A percentile compares a stretch with the other conserved stretches of the same genome.
Conservation (phyloP, 768 basidiomycete genomes). For the Boletellus sp. region DNA sequence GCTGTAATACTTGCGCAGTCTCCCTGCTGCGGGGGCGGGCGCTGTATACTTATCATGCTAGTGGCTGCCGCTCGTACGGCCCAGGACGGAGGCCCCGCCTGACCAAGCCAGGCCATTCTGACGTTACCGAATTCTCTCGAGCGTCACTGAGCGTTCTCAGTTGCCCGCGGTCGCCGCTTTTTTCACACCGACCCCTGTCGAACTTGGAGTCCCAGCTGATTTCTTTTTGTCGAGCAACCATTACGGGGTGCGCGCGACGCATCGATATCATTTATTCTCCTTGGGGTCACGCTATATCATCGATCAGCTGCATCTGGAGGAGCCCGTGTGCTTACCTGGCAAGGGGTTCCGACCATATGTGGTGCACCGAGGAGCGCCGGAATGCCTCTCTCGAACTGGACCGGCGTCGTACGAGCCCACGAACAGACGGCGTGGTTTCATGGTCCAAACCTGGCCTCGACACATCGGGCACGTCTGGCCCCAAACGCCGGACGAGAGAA, state of each 20-base stretch:
- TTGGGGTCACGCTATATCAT: slow-evolving; percentile 2
- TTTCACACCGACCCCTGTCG: slow-evolving; percentile 16
- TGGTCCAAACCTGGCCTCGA: background rate
- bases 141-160: background rate
- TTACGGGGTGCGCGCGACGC: background rate
- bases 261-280: background rate
- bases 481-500: too few species aligned
- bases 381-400: background rate
- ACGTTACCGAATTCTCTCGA: slow-evolving; percentile 10
- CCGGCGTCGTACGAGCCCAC: background rate
- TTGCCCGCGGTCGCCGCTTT: slow-evolving; percentile 13
- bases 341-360: background rate
- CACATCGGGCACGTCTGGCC: too few species aligned
- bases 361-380: background rate
- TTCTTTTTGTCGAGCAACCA: slow-evolving; percentile 1
- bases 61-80: too few species aligned
- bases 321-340: background rate
- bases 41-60: too few species aligned
- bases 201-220: background rate
- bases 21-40: too few species aligned
- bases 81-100: background rate
- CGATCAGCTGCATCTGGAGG: background rate
- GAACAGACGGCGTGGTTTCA: background rate
- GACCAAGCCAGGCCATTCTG: slow-evolving; percentile 19
- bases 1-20: background rate